Evolutionary conservation across 164 flowering plant genomes (phyloP).

Genomic region (Stephania cephalantha): DNA sequence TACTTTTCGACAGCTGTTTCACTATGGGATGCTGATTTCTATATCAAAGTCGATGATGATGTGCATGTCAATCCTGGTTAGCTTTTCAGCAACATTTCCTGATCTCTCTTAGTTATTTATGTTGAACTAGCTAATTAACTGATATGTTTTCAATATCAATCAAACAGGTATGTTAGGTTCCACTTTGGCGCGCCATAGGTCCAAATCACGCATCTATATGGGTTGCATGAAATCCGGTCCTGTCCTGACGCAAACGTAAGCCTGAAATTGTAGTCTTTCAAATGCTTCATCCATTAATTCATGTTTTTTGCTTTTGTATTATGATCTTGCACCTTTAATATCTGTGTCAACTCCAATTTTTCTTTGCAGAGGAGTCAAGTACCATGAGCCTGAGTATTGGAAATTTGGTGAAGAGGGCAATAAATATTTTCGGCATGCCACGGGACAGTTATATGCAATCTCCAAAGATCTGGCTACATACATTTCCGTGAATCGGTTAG

Average conservation of each 20-base stretch:
- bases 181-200: conserved; percentile 74
- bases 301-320: background rate
- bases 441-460: conserved; percentile 88
- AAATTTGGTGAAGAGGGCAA: conserved; percentile 98
- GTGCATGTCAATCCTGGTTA: conserved; percentile 90
- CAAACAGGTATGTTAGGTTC: conserved; percentile 70
- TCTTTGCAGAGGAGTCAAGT: conserved; percentile 64
- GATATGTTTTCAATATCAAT: background rate
- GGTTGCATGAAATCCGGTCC: conserved; percentile 99
- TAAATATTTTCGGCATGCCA: conserved; percentile 91
- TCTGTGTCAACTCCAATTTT: background rate
- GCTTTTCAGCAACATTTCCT: conserved; percentile 12
- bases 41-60: conserved; percentile 91
- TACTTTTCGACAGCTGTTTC: conserved; percentile 87
- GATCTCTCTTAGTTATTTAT: background rate
- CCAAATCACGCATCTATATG: conserved; percentile 83
- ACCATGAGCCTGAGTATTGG: conserved; percentile 97
- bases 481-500: conserved; percentile 71
- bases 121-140: background rate
- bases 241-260: conserved; percentile 81
- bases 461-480: conserved; percentile 94
- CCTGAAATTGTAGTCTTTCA: background rate
- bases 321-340: background rate
- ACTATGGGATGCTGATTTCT: conserved; percentile 96
- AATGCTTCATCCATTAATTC: background rate